These are phyloP conservation scores for Ophiostoma sp. DNA, from an alignment of 2,329 filamentous ascomycete species.

Conservation along the genomic window DNA sequence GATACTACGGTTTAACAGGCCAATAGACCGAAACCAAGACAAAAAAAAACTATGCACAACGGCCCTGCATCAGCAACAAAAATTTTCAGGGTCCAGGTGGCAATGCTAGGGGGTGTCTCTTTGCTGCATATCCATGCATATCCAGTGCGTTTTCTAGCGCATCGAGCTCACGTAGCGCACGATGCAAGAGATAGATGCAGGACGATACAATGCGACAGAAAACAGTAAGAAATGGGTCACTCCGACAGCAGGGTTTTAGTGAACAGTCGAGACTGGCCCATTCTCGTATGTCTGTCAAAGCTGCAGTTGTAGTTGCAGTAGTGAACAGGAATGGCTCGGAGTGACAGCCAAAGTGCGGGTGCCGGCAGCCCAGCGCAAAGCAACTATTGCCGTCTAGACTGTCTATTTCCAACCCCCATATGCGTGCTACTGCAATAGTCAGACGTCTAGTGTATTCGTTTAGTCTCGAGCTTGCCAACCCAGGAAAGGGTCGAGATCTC, in stretches of 20 bases:
- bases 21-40: background rate
- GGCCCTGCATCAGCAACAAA: conserved; percentile 11
- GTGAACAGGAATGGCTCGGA: background rate
- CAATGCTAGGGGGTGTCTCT: conserved; percentile 9
- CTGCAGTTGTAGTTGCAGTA: background rate
- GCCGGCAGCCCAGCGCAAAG: background rate
- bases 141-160: background rate
- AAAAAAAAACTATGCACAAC: background rate
- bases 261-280: background rate
- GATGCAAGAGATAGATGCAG: background rate
- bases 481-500: background rate
- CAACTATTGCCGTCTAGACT: no score
- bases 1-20: background rate
- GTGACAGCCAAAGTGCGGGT: background rate
- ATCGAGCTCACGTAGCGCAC: background rate
- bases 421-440: background rate
- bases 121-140: background rate
- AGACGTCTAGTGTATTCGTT: background rate
- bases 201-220: background rate
- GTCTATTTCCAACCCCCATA: background rate
- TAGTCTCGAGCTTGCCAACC: background rate
- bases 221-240: background rate
- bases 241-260: background rate
- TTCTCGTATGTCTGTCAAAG: background rate
- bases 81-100: conserved; percentile 7